Evolutionary conservation across 1,139 yeast species (phyloP).

Genomic region (Suhomyces atakaporum): DNA sequence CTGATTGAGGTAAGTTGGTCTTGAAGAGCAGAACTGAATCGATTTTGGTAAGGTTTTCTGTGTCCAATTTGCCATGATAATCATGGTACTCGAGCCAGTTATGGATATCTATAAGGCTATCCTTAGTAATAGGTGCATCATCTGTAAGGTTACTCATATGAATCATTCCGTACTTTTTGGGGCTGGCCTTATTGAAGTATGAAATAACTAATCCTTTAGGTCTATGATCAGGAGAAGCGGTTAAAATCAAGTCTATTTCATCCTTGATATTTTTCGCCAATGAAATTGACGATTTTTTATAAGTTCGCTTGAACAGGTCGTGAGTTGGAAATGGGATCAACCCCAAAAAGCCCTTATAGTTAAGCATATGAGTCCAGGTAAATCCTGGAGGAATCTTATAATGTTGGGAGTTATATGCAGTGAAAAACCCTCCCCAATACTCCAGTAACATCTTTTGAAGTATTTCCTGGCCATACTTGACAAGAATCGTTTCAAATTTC

Average conservation of each 20-base stretch:
- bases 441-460: slow-evolving; percentile 22
- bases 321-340: slow-evolving; percentile 14
- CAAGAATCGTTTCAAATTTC: slow-evolving; percentile 22
- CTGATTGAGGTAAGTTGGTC: slow-evolving; percentile 13
- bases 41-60: slow-evolving; percentile 20
- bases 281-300: slow-evolving; percentile 35
- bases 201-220: slow-evolving; percentile 32
- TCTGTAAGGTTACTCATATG: slow-evolving; percentile 19
- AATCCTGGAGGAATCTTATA: slow-evolving; percentile 27
- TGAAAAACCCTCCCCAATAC: slow-evolving; percentile 36
- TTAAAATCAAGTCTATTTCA: slow-evolving; percentile 24
- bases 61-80: slow-evolving; percentile 30
- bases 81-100: slow-evolving; percentile 39
- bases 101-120: slow-evolving; percentile 29
- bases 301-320: slow-evolving; percentile 12
- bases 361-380: slow-evolving; percentile 42
- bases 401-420: slow-evolving; percentile 28
- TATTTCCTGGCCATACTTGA: slow-evolving; percentile 20
- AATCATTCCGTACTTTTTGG: slow-evolving; percentile 40
- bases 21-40: slow-evolving; percentile 23
- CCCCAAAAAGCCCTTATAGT: slow-evolving; percentile 41
- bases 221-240: slow-evolving; percentile 9
- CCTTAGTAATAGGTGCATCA: slow-evolving; percentile 13
- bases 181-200: slow-evolving; percentile 24
- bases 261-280: slow-evolving; percentile 19